Percentiles rank a stretch among this genome's conserved stretches.
Evolutionary conservation across 441 rosid genomes (phyloP).

Genomic region (Corymbia citriodora): DNA sequence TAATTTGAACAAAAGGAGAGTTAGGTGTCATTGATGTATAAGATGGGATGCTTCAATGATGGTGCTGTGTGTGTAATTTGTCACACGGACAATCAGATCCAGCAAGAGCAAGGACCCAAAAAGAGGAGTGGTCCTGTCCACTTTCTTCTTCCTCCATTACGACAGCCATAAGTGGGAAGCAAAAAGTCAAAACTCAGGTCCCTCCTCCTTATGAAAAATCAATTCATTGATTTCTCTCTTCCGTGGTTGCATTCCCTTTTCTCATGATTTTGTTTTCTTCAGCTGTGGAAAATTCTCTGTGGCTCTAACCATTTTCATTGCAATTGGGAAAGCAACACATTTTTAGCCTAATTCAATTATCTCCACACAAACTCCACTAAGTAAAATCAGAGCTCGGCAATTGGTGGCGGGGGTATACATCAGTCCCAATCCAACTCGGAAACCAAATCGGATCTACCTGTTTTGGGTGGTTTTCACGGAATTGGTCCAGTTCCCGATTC

Average conservation of each 20-base stretch:
- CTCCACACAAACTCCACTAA: not conserved
- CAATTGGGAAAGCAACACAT: not conserved
- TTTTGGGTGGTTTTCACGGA: fast-evolving
- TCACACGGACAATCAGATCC: not conserved
- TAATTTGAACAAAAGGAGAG: not conserved
- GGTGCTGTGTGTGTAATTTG: not conserved
- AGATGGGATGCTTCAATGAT: not conserved
- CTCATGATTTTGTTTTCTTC: not conserved
- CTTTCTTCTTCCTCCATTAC: not conserved
- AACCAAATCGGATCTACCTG: fast-evolving
- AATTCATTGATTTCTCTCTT: not conserved
- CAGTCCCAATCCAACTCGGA: fast-evolving
- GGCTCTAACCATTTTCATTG: not conserved
- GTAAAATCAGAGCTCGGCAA: fast-evolving
- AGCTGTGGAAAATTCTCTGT: fast-evolving
- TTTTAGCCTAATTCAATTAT: not conserved
- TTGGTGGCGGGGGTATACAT: no score
- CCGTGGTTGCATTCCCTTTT: not conserved
- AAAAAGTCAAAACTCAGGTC: not conserved
- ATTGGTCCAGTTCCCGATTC: fast-evolving
- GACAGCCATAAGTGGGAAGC: not conserved
- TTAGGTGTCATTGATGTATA: not conserved
- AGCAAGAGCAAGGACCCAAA: not conserved
- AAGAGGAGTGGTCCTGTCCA: not conserved
- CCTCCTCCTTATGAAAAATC: not conserved